These are phyloP conservation scores for Crithidia bombi DNA, from an alignment of 208 protist species.

Conservation along the genomic window DNA sequence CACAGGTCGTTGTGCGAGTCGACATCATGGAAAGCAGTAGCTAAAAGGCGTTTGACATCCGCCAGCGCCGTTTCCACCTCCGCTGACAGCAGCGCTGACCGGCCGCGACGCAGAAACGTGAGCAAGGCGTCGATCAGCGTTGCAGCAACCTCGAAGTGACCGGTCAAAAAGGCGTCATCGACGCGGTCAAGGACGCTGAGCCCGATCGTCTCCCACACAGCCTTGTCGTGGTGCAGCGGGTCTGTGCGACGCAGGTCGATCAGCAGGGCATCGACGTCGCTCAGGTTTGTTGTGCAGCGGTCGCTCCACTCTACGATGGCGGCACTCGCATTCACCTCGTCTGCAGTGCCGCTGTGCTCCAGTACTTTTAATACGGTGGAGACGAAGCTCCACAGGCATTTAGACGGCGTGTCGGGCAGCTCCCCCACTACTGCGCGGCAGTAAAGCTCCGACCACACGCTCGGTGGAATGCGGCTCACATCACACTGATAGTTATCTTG, in stretches of 20 bases:
- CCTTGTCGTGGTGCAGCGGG: slow-evolving; percentile 15
- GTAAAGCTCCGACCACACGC: slow-evolving; percentile 51
- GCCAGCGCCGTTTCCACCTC: slow-evolving; percentile 67
- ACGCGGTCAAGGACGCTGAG: slow-evolving; percentile 54
- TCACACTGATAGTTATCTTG: not conserved
- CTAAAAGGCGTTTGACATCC: slow-evolving; percentile 66
- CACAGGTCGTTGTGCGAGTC: slow-evolving; percentile 39
- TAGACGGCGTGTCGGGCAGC: slow-evolving; percentile 17
- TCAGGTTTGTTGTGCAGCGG: slow-evolving; percentile 35
- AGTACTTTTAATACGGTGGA: slow-evolving; percentile 42
- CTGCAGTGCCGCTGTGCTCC: slow-evolving; percentile 36
- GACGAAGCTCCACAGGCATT: slow-evolving; percentile 35
- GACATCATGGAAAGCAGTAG: slow-evolving; percentile 27
- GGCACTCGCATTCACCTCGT: slow-evolving; percentile 48
- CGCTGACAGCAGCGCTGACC: slow-evolving; percentile 43
- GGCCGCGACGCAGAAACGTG: slow-evolving; percentile 42
- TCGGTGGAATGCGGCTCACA: slow-evolving; percentile 7
- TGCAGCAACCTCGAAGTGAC: slow-evolving; percentile 51
- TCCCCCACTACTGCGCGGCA: slow-evolving; percentile 32
- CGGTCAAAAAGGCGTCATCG: slow-evolving; percentile 66
- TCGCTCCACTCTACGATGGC: slow-evolving; percentile 67
- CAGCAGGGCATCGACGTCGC: slow-evolving; percentile 38
- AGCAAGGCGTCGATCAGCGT: slow-evolving; percentile 64
- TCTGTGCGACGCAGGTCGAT: slow-evolving; percentile 26
- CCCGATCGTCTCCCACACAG: slow-evolving; percentile 44